Base-by-base conservation (phyloP, 768 basidiomycete species). In the Obba rivulosa region DNA sequence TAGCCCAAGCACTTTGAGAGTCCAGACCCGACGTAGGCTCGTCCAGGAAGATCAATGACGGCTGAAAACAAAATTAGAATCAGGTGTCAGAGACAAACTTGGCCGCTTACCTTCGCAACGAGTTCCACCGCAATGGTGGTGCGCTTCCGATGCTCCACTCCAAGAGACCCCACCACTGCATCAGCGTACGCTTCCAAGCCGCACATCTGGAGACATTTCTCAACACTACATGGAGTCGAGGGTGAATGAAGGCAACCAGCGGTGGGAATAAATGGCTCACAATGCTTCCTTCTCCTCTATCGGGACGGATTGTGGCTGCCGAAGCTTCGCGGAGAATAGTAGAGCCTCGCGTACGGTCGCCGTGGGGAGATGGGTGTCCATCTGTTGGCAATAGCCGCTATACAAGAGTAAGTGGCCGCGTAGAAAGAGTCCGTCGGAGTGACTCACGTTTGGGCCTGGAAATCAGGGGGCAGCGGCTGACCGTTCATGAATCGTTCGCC, bases 11-110 rank as follows among this genome's bases (percentile, higher is more conserved):
- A 46, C 83, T 86, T 64, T 91, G 88, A 2, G 88, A 90, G 62
- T 92, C 89, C 14, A 93, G 72, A 28, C 91, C 90, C 21, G 87
- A 68, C 0, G 92, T 94, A 0, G 92, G 92, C 62, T 94, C 91
- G 59, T 93, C 92, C 31, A 92, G 67, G 72, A 94, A 93, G 16
- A 94, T 74, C 0, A 95, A 71, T 0, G 69, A 62, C 80, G 79
- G 92, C 82, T 82, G 50, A 1, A 2, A 1, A 20, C 42, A 24
- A 2, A 28, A 22, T 14, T 25, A n/a, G 23, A 23, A n/a, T n/a
- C n/a, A n/a, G n/a, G n/a, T n/a, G n/a, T 46, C 23, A 43, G 11
- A 13, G n/a, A 39, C n/a, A n/a, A n/a, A n/a, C 31, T 2, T 13
- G 14, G 22, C 2, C 9, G 18, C 21, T 4, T 55, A 66, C 61